Evolutionary conservation across 2,329 filamentous ascomycete species (phyloP).

Genomic region (Aspergillus caelatus): DNA sequence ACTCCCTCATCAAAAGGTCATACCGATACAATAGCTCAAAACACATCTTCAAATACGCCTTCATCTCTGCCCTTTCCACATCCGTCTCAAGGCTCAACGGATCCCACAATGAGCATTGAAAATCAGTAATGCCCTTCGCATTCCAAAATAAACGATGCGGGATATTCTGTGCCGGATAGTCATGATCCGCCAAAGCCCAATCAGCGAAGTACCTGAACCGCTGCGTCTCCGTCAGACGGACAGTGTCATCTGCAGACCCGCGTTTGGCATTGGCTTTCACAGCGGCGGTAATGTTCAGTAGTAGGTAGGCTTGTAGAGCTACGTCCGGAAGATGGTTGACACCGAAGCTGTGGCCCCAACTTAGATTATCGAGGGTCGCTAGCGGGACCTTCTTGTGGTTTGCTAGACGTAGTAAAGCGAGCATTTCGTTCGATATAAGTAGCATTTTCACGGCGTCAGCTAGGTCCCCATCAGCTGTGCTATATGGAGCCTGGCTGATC

Average conservation of each 20-base stretch:
- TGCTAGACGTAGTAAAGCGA: constrained; percentile 3
- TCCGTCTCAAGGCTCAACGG: neutral
- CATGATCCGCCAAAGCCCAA: neutral
- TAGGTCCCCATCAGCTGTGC: neutral
- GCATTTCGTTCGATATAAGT: neutral
- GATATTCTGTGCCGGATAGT: constrained; percentile 7
- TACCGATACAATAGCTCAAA: constrained; percentile 7
- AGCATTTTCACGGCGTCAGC: constrained; percentile 12
- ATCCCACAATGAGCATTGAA: neutral
- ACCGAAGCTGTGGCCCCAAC: constrained; percentile 9
- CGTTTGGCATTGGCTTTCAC: neutral
- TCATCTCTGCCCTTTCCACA: neutral
- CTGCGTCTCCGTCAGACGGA: constrained; percentile 1
- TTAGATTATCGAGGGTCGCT: neutral
- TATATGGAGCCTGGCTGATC: neutral
- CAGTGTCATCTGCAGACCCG: neutral
- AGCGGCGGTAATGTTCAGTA: constrained; percentile 5
- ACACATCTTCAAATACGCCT: constrained; percentile 6
- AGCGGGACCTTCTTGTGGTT: constrained; percentile 1
- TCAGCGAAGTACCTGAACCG: neutral
- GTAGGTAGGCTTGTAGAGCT: constrained; percentile 3
- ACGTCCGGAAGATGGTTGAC: neutral
- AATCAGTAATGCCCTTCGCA: neutral
- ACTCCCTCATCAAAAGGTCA: constrained; percentile 3
- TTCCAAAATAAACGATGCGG: constrained; percentile 6